Base-by-base conservation (phyloP, 805 yeast species). In the Yarrowia bubula region DNA sequence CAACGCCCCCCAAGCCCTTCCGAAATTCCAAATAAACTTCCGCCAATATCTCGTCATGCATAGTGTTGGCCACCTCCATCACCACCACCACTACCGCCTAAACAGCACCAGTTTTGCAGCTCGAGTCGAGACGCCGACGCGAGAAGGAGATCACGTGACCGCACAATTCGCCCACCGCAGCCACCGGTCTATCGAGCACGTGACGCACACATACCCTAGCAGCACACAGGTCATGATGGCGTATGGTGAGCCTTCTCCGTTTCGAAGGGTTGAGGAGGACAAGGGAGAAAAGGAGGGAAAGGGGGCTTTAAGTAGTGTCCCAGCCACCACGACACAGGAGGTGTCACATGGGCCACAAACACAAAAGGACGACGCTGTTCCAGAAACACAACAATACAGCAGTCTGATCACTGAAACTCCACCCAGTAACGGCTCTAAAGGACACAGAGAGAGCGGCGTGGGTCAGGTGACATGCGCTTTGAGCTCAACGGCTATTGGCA, bases 171-270 rank as follows among this genome's bases (percentile, higher is more conserved):
- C 28, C 28, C 28, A 5, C 28, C 3, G 28, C 28, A 22, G 28
- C 28, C 28, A 22, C 6, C 8, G 5, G 6, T n/a, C n/a, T n/a
- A n/a, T n/a, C n/a, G n/a, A 18, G 22, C 47, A 41, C 43, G 43
- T 41, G 43, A 41, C 17, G n/a, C 8, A 9, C 10, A 39, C 18
- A 39, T 18, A 39, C 31, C 28, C 32, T 22, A 22, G n/a, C n/a
- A n/a, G n/a, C 47, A 18, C 33, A 41, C 28, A 43, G 18, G 13
- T 15, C n/a, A 55, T 55, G 61, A 55, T 55, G 61, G 61, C 47
- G 35, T 37, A 58, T 18, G 64, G 64, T 1, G 64, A 58, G 51
- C 64, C 64, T 17, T 58, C 64, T 33, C 64, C 64, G 51, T 58
- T 58, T 44, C 64, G 51, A 37, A 43, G 51, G 35, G 43, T 5